Evolutionary conservation across 2,329 filamentous ascomycete genomes (phyloP), one percentile per base, ranked within the genome.

Genomic region (Fusarium ambrosium): DNA sequence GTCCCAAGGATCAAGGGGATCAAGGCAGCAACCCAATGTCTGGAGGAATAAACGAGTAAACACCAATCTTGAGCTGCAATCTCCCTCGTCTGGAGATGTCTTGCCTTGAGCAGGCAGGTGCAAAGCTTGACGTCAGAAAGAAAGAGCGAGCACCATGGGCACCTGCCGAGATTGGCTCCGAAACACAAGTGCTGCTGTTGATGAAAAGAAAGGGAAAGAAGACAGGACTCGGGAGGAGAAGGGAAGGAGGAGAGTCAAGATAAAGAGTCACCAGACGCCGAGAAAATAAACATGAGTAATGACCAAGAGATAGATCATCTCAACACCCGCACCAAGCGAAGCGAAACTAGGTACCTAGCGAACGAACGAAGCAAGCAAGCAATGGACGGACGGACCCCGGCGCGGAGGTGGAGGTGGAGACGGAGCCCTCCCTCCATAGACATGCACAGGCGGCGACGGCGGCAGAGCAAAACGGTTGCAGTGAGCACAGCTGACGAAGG

Each of bases 241-340:
- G 6, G 14, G 37, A 36, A 51, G 14, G 48, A 16, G 16, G 37
- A 64, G 45, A 43, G 20, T 41, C 16, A 34, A 51, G 60, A 24
- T 14, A 39, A 64, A 56, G 48, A 56, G 45, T 64, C 48, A 56
- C 36, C 29, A 2, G 51, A 37, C 10, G 11, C 6, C 22, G 11
- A 36, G 24, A 18, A 43, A 9, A 34, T n/a, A 11, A 32, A 9
- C 27, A 32, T 39, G 27, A 64, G 37, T 36, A 43, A 56, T 41
- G 62, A 27, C 27, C 27, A 55, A 16, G 27, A 55, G 51, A 55
- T 34, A 55, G 51, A 55, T 55, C 51, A 55, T 32, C 51, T 32
- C 51, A 34, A 55, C 51, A 55, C 51, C 51, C 51, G 51, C 51
- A 55, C 51, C 51, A 55, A 53, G 27, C 48, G 48, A 53, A 29